Evolutionary conservation across 352 stramenopile species (phyloP).

Genomic region (Globisporangium spiculum): DNA sequence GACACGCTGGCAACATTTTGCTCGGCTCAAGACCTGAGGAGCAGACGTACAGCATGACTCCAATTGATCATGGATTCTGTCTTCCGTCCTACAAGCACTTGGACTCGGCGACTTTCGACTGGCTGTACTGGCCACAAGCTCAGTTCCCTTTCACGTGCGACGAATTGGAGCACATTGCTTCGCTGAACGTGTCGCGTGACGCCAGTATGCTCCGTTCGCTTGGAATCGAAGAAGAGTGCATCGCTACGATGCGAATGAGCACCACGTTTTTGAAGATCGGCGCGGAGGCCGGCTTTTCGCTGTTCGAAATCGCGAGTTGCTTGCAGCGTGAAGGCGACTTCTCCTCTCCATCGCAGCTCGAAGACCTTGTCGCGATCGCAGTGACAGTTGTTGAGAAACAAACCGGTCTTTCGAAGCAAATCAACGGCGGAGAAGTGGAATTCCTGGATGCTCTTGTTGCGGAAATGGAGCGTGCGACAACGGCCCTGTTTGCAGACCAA

Average conservation of each 20-base stretch:
- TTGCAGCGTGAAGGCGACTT: conserved; percentile 84
- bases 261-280: conserved; percentile 74
- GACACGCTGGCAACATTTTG: conserved; percentile 86
- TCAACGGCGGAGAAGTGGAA: conserved; percentile 21
- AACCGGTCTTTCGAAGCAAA: conserved; percentile 29
- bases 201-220: conserved; percentile 58
- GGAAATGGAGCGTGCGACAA: conserved; percentile 33
- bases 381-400: conserved; percentile 29
- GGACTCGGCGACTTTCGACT: conserved; percentile 82
- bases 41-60: conserved; percentile 79
- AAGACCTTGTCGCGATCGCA: conserved; percentile 60
- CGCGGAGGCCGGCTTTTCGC: conserved; percentile 73
- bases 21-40: conserved; percentile 47
- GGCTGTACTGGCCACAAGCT: conserved; percentile 85
- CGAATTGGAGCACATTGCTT: conserved; percentile 74
- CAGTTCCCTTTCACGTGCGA: conserved; percentile 83
- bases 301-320: conserved; percentile 81
- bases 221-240: conserved; percentile 77
- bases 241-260: conserved; percentile 81
- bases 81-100: conserved; percentile 82
- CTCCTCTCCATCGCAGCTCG: conserved; percentile 68
- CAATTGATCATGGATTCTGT: conserved; percentile 88
- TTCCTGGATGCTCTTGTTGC: conserved; percentile 63
- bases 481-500: conserved; percentile 52
- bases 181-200: conserved; percentile 57